phyloP scores from a whole-genome alignment of 768 basidiomycete species.

The Boletus pseudo-olivaceus region DNA sequence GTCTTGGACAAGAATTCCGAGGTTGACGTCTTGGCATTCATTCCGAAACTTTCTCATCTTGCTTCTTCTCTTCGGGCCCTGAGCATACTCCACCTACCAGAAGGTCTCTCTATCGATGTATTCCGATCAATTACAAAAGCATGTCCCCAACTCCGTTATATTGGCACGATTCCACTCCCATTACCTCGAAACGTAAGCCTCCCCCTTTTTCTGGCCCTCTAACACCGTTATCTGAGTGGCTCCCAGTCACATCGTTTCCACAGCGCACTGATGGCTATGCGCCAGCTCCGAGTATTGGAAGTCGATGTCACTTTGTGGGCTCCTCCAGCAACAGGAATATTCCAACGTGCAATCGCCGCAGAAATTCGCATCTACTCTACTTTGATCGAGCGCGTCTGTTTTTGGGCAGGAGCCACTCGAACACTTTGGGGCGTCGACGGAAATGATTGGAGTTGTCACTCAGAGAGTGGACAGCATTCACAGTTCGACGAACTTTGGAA shows the following conservation, averaged over 20 bases:
- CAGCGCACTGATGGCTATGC: conserved; percentile 32
- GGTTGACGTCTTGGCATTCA: conserved; percentile 28
- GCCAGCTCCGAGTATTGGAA: conserved; percentile 34
- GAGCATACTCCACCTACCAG: conserved; percentile 35
- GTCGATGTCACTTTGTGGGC: conserved; percentile 36
- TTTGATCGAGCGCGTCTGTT: conserved; percentile 31
- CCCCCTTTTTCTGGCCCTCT: conserved; percentile 2
- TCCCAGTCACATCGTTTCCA: conserved; percentile 34
- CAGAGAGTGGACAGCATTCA: conserved; percentile 24
- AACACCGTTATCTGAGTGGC: conserved; percentile 20
- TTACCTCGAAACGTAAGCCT: conserved; percentile 35
- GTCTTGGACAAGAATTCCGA: conserved; percentile 37
- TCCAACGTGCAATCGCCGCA: conserved; percentile 36
- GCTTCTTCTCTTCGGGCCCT: conserved; percentile 36
- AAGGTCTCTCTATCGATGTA: conserved; percentile 27
- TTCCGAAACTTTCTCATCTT: conserved; percentile 30
- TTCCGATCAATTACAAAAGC: conserved; percentile 33
- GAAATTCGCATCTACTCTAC: conserved; percentile 40
- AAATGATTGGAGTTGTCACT: conserved; percentile 33
- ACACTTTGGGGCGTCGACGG: conserved; percentile 33
- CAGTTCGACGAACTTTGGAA: conserved; percentile 32
- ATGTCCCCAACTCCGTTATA: conserved; percentile 34
- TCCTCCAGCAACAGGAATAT: conserved; percentile 27
- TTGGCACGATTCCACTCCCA: conserved; percentile 38
- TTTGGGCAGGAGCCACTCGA: conserved; percentile 32